These are phyloP conservation scores for Trichoderma asperellum DNA, from an alignment of 2,329 filamentous ascomycete genomes.

Conservation along the genomic window DNA sequence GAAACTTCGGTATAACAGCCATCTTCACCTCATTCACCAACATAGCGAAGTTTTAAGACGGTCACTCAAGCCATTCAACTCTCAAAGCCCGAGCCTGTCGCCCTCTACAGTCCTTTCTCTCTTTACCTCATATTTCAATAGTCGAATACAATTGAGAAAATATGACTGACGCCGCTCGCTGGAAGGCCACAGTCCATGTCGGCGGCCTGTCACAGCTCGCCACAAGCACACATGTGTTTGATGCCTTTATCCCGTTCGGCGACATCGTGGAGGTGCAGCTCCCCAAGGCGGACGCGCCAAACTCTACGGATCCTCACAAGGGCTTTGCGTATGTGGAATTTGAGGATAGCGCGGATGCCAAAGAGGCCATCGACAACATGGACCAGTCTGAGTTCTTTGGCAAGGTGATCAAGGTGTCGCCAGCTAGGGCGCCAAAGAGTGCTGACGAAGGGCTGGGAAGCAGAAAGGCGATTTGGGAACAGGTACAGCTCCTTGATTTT, in stretches of 20 bases:
- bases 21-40: background rate
- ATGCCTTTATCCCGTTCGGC: conserved; percentile 95
- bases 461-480: conserved; percentile 95
- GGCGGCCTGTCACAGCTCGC: conserved; percentile 84
- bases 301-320: conserved; percentile 76
- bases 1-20: conserved; percentile 17
- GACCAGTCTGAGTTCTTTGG: conserved; percentile 95
- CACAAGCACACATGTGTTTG: conserved; percentile 74
- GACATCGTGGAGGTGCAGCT: conserved; percentile 91
- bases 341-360: conserved; percentile 81
- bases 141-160: conserved; percentile 4
- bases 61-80: background rate
- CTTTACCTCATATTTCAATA: too few relatives aligned
- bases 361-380: conserved; percentile 99
- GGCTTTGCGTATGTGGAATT: conserved; percentile 98
- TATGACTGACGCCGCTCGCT: conserved; percentile 82
- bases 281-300: conserved; percentile 83
- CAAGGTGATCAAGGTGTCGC: conserved; percentile 85
- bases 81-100: background rate
- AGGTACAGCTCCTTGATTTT: conserved; percentile 61
- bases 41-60: conserved; percentile 3
- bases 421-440: conserved; percentile 90
- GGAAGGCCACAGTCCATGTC: conserved; percentile 91
- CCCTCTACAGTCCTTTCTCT: background rate
- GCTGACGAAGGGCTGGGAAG: conserved; percentile 85